Evolutionary conservation across 371 early-diverging fungal genomes (phyloP), one percentile per base, ranked within the genome.

Genomic region (Mortierella sp.): DNA sequence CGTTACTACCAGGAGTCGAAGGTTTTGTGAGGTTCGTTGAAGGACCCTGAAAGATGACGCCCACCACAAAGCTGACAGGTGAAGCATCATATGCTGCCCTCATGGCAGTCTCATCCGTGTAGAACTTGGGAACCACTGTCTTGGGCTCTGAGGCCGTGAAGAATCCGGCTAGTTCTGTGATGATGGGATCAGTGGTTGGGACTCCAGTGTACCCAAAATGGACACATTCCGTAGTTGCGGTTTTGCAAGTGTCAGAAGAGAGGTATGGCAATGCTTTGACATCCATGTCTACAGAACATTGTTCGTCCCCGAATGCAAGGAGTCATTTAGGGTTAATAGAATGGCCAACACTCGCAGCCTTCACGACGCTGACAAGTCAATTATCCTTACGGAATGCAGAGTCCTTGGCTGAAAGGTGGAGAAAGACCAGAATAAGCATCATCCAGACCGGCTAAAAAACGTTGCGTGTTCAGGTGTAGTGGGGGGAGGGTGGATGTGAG

Each of bases 121-220:
- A 81, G 41, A 64, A 58, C 49, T 71, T 80, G 3, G 71, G 61
- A 2, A 68, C 61, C 18, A 73, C 67, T 0, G 51, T 14, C 10
- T 67, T 16, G 24, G 80, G 79, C 43, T 81, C 82, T 2, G 82
- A 78, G 8, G 73, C 74, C 12, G 61, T n/a, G 28, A 80, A 69
- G 59, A 82, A 71, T 24, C 62, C 50, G 19, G 53, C 10, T n/a
- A 82, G 67, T 43, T 80, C 72, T 0, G 61, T 38, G 30, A 80
- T 56, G 30, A 82, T 55, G 34, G 78, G 79, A 45, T 70, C 80
- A 14, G 69, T 61, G 18, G 63, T 23, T 0, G 78, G 76, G 9
- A 69, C 30, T 9, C 78, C 81, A 12, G 81, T 79, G 50, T 67
- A 81, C 45, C 78, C 82, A 61, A 82, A 68, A 49, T 78, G 67